Base-by-base conservation (phyloP, 1,139 yeast genomes). In the Yamadazyma atmosphaerica region DNA sequence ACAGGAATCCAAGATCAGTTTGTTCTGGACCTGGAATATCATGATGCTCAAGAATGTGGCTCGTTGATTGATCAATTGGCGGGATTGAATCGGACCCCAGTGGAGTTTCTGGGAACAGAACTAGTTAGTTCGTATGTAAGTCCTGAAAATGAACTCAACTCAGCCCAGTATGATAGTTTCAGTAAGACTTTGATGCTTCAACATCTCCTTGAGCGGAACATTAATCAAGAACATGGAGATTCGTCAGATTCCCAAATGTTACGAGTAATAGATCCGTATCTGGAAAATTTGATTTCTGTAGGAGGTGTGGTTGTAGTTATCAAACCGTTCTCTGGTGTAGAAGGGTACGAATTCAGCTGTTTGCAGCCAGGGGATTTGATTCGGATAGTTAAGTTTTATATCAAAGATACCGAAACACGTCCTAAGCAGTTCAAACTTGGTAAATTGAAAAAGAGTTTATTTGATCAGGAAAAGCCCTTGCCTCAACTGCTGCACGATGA, bases 261-360 rank as follows among this genome's bases (percentile, higher is more conserved):
- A 27, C 47, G 51, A 29, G 65, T 65, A 0, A 38, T 49, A 13
- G 74, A 68, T 39, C 65, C 63, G 3, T 63, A 51, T 34, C 65
- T 63, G 55, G 48, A 52, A 4, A 52, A 47, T 13, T 34, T 36
- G 12, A 63, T 68, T 10, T 32, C 46, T 1, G 49, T 65, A 6
- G 74, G 74, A 1, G 62, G 59, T 1, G 54, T 64, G 11, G 73
- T 66, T 3, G 70, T 65, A n/a, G 69, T 64, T 3, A 58, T 66
- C 4, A 56, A 59, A 32, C 63, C 65, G 7, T 67, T 58, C 36
- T 47, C 50, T 25, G 66, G 65, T 0, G 42, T 32, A 1, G 44
- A 36, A 12, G 51, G 47, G 2, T 39, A 42, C 33, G 69, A 65
- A 35, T 62, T 64, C 42, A 39, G 38, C 3, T 42, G 45, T 9